Evolutionary conservation across 2,329 filamentous ascomycete genomes (phyloP).

Genomic region (Alternaria hordeiaustralica): DNA sequence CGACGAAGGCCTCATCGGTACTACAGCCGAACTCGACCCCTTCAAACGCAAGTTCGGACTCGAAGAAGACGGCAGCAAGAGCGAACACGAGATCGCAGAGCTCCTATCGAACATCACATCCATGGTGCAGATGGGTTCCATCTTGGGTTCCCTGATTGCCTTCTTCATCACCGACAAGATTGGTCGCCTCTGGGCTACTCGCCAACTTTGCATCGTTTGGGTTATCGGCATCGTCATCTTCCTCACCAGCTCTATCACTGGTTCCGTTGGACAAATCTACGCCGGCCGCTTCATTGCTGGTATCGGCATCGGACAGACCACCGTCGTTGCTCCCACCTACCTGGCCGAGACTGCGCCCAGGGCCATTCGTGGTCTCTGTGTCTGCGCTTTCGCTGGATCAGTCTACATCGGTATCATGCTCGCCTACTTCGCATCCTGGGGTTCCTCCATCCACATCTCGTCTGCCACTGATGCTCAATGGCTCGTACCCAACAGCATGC

Average conservation of each 20-base stretch:
- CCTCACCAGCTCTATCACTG: slow-evolving; percentile 44
- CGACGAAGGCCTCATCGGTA: slow-evolving; percentile 81
- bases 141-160: slow-evolving; percentile 71
- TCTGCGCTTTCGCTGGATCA: slow-evolving; percentile 71
- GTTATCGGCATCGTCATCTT: slow-evolving; percentile 51
- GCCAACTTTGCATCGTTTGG: slow-evolving; percentile 52
- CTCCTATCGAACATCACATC: slow-evolving; percentile 70
- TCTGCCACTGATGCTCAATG: slow-evolving; percentile 53
- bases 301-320: slow-evolving; percentile 70
- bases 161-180: slow-evolving; percentile 58
- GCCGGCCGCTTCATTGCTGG: slow-evolving; percentile 71
- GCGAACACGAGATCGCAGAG: slow-evolving; percentile 41
- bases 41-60: slow-evolving; percentile 49
- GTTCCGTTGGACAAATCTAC: slow-evolving; percentile 60
- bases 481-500: slow-evolving; percentile 75
- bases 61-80: slow-evolving; percentile 37
- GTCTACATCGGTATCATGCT: slow-evolving; percentile 81
- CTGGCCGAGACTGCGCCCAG: slow-evolving; percentile 75
- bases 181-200: slow-evolving; percentile 53
- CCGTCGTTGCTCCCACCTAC: slow-evolving; percentile 73
- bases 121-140: slow-evolving; percentile 82
- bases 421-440: slow-evolving; percentile 74
- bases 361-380: slow-evolving; percentile 74
- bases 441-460: slow-evolving; percentile 60
- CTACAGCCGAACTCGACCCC: slow-evolving; percentile 58